Base-by-base conservation (phyloP, 2,329 filamentous ascomycete species). In the Epichloe hybrida region DNA sequence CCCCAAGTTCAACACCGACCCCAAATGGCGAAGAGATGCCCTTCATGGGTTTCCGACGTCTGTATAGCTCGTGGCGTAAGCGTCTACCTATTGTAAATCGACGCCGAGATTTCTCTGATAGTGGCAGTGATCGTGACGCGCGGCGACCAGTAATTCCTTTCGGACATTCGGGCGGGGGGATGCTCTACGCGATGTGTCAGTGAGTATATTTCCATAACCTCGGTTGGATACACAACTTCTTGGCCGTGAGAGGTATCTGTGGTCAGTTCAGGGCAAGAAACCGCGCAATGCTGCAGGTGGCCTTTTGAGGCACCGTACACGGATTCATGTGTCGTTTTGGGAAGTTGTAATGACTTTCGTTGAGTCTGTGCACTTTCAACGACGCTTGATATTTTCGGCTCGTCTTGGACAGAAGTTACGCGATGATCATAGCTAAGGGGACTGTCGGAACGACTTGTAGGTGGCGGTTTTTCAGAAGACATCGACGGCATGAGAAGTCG, bases 1-100 rank as follows among this genome's bases (percentile, higher is more conserved):
- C 57, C 46, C 53, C 58, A 21, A 58, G 52, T 36, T 34, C 55
- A 51, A 52, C 31, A 31, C 13, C n/a, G 13, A 48, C n/a, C 9
- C 21, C 23, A 36, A 23, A 46, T 6, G n/a, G 21, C 21, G 39
- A 43, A 5, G 35, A 43, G 39, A 35, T 40, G 11, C 37, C 13
- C 43, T 21, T 45, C 31, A 15, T 50, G 41, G 27, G 53, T 51
- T 4, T 48, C 42, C 5, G 57, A 35, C 21, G 55, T 54, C 27
- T 46, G 49, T 47, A 36, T 13, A 35, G 42, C 21, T 40, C 48
- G 38, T 49, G 34, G 23, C 41, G 46, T 34, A 49, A 41, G n/a
- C 50, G n/a, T 21, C 36, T 37, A 8, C 43, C 17, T 17, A 43
- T 37, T 11, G 36, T 11, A 39, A 46, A 46, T 15, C 51, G 46